phyloP scores from a whole-genome alignment of 371 early-diverging fungal genomes.

The Mortierella sp. region DNA sequence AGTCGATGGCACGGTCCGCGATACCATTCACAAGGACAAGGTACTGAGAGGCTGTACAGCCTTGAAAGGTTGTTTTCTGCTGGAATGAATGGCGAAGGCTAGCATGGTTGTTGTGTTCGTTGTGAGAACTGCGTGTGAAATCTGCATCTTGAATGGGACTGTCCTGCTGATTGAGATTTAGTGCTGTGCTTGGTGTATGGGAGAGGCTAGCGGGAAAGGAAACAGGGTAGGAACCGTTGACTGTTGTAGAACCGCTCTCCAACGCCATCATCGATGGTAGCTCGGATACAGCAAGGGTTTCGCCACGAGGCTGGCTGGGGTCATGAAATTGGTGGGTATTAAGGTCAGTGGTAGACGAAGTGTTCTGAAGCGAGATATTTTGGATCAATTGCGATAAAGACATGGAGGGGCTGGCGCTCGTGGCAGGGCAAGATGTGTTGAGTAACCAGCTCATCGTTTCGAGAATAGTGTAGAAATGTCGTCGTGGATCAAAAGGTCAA shows the following conservation, averaged over 20 bases:
- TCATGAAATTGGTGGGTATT: no score
- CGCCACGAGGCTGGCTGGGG: slow-evolving; percentile 1
- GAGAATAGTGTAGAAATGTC: no score
- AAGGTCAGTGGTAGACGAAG: no score
- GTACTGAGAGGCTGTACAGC: not conserved
- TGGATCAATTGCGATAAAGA: not conserved
- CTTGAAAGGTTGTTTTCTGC: slow-evolving; percentile 8
- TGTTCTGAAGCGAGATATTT: not conserved
- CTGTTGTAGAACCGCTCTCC: not conserved
- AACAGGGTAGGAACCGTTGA: not conserved
- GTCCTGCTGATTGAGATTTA: no score
- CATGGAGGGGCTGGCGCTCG: not conserved
- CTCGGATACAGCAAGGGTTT: slow-evolving; percentile 29
- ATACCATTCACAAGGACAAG: not conserved
- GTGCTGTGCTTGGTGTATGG: not conserved
- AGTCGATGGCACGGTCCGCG: slow-evolving; percentile 2
- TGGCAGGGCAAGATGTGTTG: not conserved
- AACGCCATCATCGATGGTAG: slow-evolving; percentile 23
- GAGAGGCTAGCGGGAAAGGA: slow-evolving; percentile 8
- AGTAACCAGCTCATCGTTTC: no score
- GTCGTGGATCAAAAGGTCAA: no score
- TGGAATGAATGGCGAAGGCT: slow-evolving; percentile 27
- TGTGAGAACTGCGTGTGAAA: no score
- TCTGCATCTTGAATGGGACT: no score
- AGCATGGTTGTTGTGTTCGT: not conserved